A percentile compares a stretch with the other conserved stretches of the same genome.
Conservation (phyloP, 148 eudicot genomes). For the Arbutus unedo region DNA sequence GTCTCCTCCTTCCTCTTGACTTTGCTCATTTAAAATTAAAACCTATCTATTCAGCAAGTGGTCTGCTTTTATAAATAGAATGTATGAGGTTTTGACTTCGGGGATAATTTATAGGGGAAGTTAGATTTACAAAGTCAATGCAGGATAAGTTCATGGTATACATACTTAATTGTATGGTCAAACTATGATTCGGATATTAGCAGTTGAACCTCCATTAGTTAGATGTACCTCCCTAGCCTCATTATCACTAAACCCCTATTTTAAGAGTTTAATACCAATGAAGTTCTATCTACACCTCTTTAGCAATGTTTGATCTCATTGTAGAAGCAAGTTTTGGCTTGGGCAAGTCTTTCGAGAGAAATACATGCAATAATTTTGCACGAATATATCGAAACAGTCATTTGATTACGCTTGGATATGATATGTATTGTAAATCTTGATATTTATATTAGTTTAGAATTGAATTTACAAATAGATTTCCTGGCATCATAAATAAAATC, state of each 20-base stretch:
- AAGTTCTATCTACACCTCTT: neutral
- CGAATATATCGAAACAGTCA: neutral
- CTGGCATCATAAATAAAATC: neutral
- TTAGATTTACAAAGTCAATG: neutral
- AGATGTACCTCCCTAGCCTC: neutral
- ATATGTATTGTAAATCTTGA: neutral
- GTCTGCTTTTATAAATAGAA: neutral
- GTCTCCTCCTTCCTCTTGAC: slow-evolving; percentile 10
- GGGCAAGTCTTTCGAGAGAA: neutral
- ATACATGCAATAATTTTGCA: neutral
- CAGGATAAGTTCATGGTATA: slow-evolving; percentile 8
- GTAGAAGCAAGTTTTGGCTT: neutral
- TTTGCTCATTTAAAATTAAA: slow-evolving; percentile 9
- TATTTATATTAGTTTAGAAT: neutral
- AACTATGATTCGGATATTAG: neutral
- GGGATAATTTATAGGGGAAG: neutral
- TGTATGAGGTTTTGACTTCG: slow-evolving; percentile 5
- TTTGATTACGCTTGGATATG: neutral
- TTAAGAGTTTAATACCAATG: neutral
- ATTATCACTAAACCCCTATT: neutral
- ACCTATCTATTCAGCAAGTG: neutral
- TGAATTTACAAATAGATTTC: neutral
- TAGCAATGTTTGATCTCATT: no score
- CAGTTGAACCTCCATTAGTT: neutral
- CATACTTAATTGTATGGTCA: neutral